A percentile compares a stretch with the other conserved stretches of the same genome.
Conservation (phyloP, 2,329 filamentous ascomycete species). For the Paracoccidioides lutzii region DNA sequence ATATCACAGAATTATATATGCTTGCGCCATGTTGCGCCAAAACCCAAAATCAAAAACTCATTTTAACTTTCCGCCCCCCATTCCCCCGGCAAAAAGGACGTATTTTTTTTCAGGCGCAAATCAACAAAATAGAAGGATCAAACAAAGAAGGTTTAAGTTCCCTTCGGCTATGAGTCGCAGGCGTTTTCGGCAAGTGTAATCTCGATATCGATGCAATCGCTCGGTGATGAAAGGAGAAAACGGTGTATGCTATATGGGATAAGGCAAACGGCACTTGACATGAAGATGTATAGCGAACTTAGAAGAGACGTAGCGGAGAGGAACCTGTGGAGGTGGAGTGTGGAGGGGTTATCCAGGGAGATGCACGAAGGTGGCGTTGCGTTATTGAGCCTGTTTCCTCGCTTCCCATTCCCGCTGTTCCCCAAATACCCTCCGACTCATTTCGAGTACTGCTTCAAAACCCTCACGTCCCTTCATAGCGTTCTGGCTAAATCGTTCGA, state of each 20-base stretch:
- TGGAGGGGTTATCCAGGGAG: neutral
- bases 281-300: neutral
- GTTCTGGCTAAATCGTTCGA: conserved; percentile 84
- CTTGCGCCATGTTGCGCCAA: neutral
- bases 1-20: neutral
- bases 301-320: neutral
- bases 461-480: conserved; percentile 81
- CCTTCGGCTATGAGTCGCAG: neutral
- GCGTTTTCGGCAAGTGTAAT: neutral
- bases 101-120: neutral
- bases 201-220: conserved; percentile 17
- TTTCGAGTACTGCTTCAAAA: conserved; percentile 87
- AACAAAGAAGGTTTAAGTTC: neutral
- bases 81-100: neutral
- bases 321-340: neutral
- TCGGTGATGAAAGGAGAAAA: conserved; percentile 12
- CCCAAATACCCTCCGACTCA: conserved; percentile 81
- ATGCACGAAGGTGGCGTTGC: neutral
- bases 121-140: neutral
- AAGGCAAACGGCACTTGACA: neutral
- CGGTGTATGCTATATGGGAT: conserved; percentile 4
- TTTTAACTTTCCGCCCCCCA: neutral
- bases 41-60: neutral
- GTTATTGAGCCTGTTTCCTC: conserved; percentile 25
- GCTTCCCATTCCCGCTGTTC: conserved; percentile 62